Evolutionary conservation across 805 yeast species (phyloP).

Genomic region (Kodamaea restingae): DNA sequence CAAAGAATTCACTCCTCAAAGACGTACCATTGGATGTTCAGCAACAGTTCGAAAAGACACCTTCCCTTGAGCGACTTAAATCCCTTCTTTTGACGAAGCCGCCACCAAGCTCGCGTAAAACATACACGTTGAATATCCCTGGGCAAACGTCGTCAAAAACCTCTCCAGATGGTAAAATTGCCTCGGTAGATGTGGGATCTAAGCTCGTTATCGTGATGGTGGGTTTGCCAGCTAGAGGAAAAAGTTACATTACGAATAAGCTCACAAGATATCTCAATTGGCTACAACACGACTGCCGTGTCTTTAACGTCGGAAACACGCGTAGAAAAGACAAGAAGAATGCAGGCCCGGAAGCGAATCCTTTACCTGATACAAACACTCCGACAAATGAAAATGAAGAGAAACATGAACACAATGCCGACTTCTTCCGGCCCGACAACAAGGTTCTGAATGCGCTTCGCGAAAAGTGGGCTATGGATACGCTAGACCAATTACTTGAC

Average conservation of each 20-base stretch:
- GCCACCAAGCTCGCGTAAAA: constrained; percentile 47
- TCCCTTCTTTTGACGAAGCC: constrained; percentile 33
- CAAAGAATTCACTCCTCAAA: constrained; percentile 17
- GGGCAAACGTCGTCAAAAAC: constrained; percentile 81
- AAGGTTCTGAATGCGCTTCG: constrained; percentile 58
- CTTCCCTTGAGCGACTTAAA: constrained; percentile 38
- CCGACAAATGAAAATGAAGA: constrained; percentile 25
- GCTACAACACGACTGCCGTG: constrained; percentile 86
- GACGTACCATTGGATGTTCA: constrained; percentile 34
- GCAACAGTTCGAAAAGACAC: constrained; percentile 37
- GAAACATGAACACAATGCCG: constrained; percentile 58
- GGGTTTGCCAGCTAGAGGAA: constrained; percentile 93
- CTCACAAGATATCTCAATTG: constrained; percentile 87
- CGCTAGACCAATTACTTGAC: constrained; percentile 77
- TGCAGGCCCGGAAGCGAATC: constrained; percentile 67
- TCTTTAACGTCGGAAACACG: constrained; percentile 94
- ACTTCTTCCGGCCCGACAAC: constrained; percentile 82
- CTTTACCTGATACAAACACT: constrained; percentile 44
- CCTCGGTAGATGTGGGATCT: constrained; percentile 67
- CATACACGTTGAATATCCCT: constrained; percentile 86
- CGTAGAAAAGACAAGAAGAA: constrained; percentile 67
- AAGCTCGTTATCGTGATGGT: constrained; percentile 94
- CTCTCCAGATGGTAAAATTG: constrained; percentile 70
- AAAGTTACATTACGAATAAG: constrained; percentile 89
- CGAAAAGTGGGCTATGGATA: constrained; percentile 96